Conservation (phyloP, 257 asterid genomes). For the Fraxinus americana region DNA sequence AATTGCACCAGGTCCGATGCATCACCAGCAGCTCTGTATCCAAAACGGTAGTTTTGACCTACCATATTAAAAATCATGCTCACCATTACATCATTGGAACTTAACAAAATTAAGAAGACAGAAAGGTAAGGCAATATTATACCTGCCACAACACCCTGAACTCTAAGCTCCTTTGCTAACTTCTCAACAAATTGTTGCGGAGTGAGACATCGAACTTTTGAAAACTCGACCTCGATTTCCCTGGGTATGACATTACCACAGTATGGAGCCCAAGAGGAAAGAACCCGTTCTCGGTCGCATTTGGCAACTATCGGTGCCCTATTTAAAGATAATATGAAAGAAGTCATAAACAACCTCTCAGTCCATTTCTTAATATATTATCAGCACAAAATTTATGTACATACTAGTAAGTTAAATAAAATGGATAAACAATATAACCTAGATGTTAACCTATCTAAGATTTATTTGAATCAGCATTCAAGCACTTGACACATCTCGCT, state of each 20-base stretch:
- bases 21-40: constrained; percentile 81
- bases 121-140: constrained; percentile 8
- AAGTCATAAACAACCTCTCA: constrained; percentile 13
- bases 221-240: constrained; percentile 75
- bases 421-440: not conserved
- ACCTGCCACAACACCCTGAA: constrained; percentile 95
- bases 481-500: not conserved
- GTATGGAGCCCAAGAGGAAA: constrained; percentile 76
- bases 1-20: constrained; percentile 69
- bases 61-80: constrained; percentile 19
- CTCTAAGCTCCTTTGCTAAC: constrained; percentile 78
- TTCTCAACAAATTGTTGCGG: constrained; percentile 85
- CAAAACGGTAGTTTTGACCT: constrained; percentile 95
- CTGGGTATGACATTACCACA: constrained; percentile 63
- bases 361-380: constrained; percentile 11
- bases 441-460: not conserved
- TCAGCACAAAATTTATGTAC: not conserved
- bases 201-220: constrained; percentile 75
- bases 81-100: constrained; percentile 5
- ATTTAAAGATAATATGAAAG: constrained; percentile 24
- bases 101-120: constrained; percentile 15
- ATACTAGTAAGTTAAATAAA: constrained; percentile 3
- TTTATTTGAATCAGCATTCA: not conserved
- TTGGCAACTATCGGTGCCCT: constrained; percentile 89
- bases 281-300: constrained; percentile 87